Evolutionary conservation across 495 filamentous ascomycete species (phyloP).

Genomic region (Copromyces sp.): DNA sequence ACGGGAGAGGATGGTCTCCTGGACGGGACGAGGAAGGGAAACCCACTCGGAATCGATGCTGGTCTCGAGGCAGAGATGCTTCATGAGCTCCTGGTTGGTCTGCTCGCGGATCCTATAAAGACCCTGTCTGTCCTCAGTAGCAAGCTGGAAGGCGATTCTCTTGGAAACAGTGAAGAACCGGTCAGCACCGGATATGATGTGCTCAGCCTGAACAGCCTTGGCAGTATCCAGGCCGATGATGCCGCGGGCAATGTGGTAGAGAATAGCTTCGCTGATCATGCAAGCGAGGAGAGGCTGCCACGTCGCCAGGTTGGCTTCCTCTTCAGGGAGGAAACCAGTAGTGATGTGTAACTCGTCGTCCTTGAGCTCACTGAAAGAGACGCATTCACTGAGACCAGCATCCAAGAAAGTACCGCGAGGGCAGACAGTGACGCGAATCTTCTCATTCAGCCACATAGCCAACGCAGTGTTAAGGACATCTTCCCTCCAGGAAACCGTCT

Average conservation of each 20-base stretch:
- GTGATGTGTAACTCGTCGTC: slow-evolving; percentile 2
- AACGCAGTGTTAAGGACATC: slow-evolving; percentile 2
- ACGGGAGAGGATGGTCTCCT: slow-evolving; percentile 7
- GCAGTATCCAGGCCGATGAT: neutral
- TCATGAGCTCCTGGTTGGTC: slow-evolving; percentile 5
- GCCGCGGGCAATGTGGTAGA: slow-evolving; percentile 11
- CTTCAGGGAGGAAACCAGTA: slow-evolving; percentile 1
- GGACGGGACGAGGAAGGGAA: slow-evolving; percentile 1
- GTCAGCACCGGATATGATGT: slow-evolving; percentile 1
- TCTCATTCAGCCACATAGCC: slow-evolving; percentile 5
- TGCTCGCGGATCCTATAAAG: slow-evolving; percentile 1
- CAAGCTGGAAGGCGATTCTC: slow-evolving; percentile 9
- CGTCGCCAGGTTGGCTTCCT: neutral
- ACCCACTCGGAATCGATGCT: slow-evolving; percentile 14
- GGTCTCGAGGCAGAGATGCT: slow-evolving; percentile 12
- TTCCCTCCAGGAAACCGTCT: neutral
- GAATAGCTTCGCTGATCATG: slow-evolving; percentile 5
- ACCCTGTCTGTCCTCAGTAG: neutral
- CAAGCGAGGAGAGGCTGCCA: slow-evolving; percentile 2
- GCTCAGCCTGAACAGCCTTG: slow-evolving; percentile 8
- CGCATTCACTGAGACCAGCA: slow-evolving; percentile 1
- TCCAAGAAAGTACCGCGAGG: slow-evolving; percentile 3
- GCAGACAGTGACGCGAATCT: slow-evolving; percentile 3
- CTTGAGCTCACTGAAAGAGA: slow-evolving; percentile 5
- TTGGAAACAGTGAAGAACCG: neutral